Evolutionary conservation across 306 rosid genomes (phyloP), one percentile per base, ranked within the genome.

Genomic region (Cotoneaster glaucophyllus): DNA sequence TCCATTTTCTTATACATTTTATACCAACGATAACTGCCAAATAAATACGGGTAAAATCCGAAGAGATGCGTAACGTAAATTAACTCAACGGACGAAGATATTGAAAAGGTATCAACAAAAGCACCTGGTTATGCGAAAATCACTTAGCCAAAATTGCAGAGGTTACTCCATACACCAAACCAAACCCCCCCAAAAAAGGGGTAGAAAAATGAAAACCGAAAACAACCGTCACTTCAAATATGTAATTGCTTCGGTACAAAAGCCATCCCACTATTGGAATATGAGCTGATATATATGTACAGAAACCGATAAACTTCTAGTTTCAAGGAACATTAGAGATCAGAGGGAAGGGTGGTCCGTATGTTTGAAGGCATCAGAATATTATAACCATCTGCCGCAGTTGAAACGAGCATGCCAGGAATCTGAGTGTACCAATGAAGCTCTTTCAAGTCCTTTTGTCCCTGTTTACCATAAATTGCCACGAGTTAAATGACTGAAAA

Each of bases 321-420:
- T 69, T 83, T 88, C 83, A 86, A 80, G 89, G 77, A 77, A 52
- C 87, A 3, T 87, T 87, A 3, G 89, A 80, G 64, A 91, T 90
- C 89, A 2, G 93, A 80, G 61, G 96, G 97, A 62, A 94, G 86
- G 28, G 90, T 90, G 69, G 59, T 90, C 76, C 90, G 97, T 54
- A 92, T 89, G 81, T 95, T 95, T 74, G 98, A 90, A 79, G 98
- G 98, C 98, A 95, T 89, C 13, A 92, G 90, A 71, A 92, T 84
- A 75, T 95, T 95, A 58, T 90, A 95, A 84, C 97, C 97, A 85
- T 95, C 98, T 14, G 87, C 81, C 21, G 97, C 98, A 0, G 98
- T 95, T 69, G 96, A 95, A 4, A 95, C 88, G n/a, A 92, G 82
- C 98, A 95, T 92, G 80, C 97, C 97, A 4, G 98, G 97, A 84